These are phyloP conservation scores for Periconia sp. DNA, from an alignment of 2,329 filamentous ascomycete genomes.

Conservation along the genomic window DNA sequence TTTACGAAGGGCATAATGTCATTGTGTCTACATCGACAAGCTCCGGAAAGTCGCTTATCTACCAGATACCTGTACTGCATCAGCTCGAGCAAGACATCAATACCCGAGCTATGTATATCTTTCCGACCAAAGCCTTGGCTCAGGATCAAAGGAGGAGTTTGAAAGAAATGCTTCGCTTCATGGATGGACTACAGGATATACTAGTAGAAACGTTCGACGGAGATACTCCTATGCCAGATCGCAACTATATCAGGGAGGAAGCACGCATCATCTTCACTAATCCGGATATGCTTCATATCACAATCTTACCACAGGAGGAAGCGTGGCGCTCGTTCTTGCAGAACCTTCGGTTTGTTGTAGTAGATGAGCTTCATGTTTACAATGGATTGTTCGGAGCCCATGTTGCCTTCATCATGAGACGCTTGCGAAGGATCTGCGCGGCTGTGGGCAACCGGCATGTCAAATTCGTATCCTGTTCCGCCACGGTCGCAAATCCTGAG, in stretches of 20 bases:
- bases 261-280: slow-evolving; percentile 96
- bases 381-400: slow-evolving; percentile 94
- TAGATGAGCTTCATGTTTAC: slow-evolving; percentile 90
- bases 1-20: slow-evolving; percentile 82
- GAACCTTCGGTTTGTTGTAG: slow-evolving; percentile 86
- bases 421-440: slow-evolving; percentile 84
- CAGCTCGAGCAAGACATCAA: slow-evolving; percentile 78
- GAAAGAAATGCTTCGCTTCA: slow-evolving; percentile 80
- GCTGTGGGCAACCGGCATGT: slow-evolving; percentile 85
- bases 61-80: slow-evolving; percentile 90
- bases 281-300: slow-evolving; percentile 96
- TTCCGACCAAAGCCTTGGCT: slow-evolving; percentile 93
- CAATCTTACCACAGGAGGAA: slow-evolving; percentile 89
- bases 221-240: slow-evolving; percentile 82
- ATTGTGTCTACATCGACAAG: slow-evolving; percentile 95
- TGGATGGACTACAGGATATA: slow-evolving; percentile 75
- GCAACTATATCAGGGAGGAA: slow-evolving; percentile 83
- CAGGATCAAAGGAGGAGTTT: slow-evolving; percentile 92
- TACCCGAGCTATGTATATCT: slow-evolving; percentile 94
- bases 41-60: slow-evolving; percentile 97
- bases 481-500: slow-evolving; percentile 90
- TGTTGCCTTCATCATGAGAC: slow-evolving; percentile 91
- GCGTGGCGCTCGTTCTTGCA: slow-evolving; percentile 87
- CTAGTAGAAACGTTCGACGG: slow-evolving; percentile 95
- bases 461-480: slow-evolving; percentile 94